phyloP scores from a whole-genome alignment of 2,329 filamentous ascomycete genomes.

The Emmonsiellopsis sp. region DNA sequence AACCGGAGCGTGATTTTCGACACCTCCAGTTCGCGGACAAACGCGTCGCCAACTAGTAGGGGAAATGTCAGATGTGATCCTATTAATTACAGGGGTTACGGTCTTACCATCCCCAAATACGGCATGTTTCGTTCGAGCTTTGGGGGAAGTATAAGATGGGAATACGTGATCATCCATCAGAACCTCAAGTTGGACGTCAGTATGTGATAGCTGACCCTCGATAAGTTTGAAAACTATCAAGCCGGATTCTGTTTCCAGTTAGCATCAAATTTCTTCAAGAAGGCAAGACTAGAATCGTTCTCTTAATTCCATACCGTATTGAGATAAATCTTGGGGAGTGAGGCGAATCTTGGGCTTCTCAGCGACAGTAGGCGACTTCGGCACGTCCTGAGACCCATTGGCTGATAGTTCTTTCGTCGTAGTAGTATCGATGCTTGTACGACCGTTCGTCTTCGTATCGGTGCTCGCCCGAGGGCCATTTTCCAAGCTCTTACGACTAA shows the following conservation, averaged over 20 bases:
- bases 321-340: slow-evolving; percentile 66
- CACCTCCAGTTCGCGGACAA: slow-evolving; percentile 94
- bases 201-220: slow-evolving; percentile 73
- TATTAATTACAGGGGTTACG: background rate
- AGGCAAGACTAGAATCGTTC: background rate
- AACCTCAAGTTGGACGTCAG: slow-evolving; percentile 71
- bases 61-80: slow-evolving; percentile 12
- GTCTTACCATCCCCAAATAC: slow-evolving; percentile 69
- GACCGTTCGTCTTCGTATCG: slow-evolving; percentile 15
- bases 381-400: slow-evolving; percentile 38
- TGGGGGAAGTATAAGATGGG: slow-evolving; percentile 74
- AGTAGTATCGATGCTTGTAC: slow-evolving; percentile 22
- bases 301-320: slow-evolving; percentile 50
- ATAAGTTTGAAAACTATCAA: slow-evolving; percentile 90
- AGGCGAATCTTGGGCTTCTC: slow-evolving; percentile 68
- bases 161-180: slow-evolving; percentile 92
- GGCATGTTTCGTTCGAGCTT: slow-evolving; percentile 56
- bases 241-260: slow-evolving; percentile 59
- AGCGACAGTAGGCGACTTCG: slow-evolving; percentile 27
- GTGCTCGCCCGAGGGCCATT: slow-evolving; percentile 20
- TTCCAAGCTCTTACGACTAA: slow-evolving; percentile 3
- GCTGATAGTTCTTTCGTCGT: slow-evolving; percentile 29
- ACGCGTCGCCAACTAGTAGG: slow-evolving; percentile 66
- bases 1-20: slow-evolving; percentile 84
- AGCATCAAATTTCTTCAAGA: slow-evolving; percentile 17